Percentiles rank a stretch among this genome's conserved stretches.
Evolutionary conservation across 495 filamentous ascomycete genomes (phyloP).

Genomic region (Apiosordaria backusii): DNA sequence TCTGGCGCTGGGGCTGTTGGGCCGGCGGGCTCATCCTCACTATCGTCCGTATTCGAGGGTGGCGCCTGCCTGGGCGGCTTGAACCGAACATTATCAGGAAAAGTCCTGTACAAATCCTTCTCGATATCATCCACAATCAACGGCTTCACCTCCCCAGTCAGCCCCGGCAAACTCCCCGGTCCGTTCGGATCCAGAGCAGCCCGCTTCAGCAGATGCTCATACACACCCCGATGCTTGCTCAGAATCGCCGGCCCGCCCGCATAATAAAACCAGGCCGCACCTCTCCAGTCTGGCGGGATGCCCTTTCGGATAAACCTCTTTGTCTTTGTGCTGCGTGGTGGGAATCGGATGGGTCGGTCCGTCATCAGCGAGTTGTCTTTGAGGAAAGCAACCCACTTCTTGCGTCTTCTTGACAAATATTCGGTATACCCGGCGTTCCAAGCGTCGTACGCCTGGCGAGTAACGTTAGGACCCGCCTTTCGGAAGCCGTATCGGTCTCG

Average conservation of each 20-base stretch:
- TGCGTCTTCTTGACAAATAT: slow-evolving; percentile 63
- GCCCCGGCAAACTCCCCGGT: slow-evolving; percentile 16
- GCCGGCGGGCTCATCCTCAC: background rate
- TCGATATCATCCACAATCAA: slow-evolving; percentile 89
- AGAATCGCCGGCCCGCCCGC: slow-evolving; percentile 81
- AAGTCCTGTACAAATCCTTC: slow-evolving; percentile 90
- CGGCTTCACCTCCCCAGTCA: slow-evolving; percentile 50
- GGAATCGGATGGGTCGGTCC: slow-evolving; percentile 71
- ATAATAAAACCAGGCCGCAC: slow-evolving; percentile 96
- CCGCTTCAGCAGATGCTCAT: slow-evolving; percentile 61
- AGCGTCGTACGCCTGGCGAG: slow-evolving; percentile 68
- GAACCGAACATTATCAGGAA: slow-evolving; percentile 91
- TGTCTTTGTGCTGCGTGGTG: slow-evolving; percentile 71
- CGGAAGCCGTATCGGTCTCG: slow-evolving; percentile 91
- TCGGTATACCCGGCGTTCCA: slow-evolving; percentile 73
- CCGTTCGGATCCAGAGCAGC: slow-evolving; percentile 24
- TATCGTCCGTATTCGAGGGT: background rate
- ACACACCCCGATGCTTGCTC: slow-evolving; percentile 68
- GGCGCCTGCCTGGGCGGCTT: slow-evolving; percentile 52
- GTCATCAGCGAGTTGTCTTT: slow-evolving; percentile 71
- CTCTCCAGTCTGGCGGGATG: slow-evolving; percentile 89
- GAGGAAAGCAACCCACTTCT: slow-evolving; percentile 78
- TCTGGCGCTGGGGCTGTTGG: slow-evolving; percentile 47
- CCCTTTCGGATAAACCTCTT: slow-evolving; percentile 92
- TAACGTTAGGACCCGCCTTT: slow-evolving; percentile 79